phyloP scores from a whole-genome alignment of 768 basidiomycete genomes.

The Postia placenta region DNA sequence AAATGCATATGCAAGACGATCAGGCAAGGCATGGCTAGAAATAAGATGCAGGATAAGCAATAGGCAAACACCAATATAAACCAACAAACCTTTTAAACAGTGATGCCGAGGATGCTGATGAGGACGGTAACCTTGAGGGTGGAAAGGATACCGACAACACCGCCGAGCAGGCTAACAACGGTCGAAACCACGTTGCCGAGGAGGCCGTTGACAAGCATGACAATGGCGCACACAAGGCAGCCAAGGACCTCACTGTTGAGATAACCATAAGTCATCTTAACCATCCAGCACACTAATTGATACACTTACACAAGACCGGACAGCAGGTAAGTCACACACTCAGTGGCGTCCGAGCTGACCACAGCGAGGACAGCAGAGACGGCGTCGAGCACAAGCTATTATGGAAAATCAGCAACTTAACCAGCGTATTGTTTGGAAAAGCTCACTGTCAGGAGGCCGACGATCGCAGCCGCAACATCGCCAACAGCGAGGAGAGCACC shows the following conservation, averaged over 20 bases:
- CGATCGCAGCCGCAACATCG: conserved; percentile 21
- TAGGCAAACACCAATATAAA: no score
- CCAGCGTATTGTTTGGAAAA: background rate
- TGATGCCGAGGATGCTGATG: conserved; percentile 20
- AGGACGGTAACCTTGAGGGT: conserved; percentile 18
- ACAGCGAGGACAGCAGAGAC: conserved; percentile 20
- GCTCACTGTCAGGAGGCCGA: conserved; percentile 17
- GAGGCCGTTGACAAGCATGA: conserved; percentile 16
- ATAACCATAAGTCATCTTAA: background rate
- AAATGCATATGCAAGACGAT: no score
- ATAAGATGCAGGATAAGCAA: no score
- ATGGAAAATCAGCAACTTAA: background rate
- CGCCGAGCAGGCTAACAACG: conserved; percentile 18
- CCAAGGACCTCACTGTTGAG: conserved; percentile 18
- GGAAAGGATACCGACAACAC: conserved; percentile 16
- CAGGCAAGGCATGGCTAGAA: no score
- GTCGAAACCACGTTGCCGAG: conserved; percentile 19
- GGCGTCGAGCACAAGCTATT: conserved; percentile 24
- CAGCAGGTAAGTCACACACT: conserved; percentile 17
- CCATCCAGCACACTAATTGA: background rate
- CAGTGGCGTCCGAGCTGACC: conserved; percentile 6
- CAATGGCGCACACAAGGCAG: conserved; percentile 17
- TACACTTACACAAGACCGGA: conserved; percentile 19
- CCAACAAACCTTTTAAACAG: conserved; percentile 2
- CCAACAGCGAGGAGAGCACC: conserved; percentile 20